Conservation (phyloP, 352 stramenopile species). For the Ophiocytium majus region DNA sequence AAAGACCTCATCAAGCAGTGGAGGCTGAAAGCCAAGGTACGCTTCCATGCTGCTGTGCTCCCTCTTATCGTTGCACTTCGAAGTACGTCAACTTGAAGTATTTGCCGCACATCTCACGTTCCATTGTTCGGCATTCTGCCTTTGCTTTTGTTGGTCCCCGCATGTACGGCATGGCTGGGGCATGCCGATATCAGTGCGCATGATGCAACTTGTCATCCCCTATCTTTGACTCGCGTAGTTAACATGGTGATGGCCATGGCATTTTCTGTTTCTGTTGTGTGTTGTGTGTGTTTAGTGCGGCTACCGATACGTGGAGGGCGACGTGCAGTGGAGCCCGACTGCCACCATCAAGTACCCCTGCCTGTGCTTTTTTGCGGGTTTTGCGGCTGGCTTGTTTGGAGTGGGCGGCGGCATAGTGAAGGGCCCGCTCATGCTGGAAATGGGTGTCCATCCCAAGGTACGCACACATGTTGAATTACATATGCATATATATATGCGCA, state of each 20-base stretch:
- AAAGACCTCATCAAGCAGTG: neutral
- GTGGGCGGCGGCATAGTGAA: conserved; percentile 93
- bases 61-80: too few species aligned
- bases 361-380: conserved; percentile 82
- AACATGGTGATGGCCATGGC: conserved; percentile 58
- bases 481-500: neutral
- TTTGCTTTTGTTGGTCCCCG: too few species aligned
- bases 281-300: conserved; percentile 39
- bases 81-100: too few species aligned
- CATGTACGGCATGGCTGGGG: conserved; percentile 27
- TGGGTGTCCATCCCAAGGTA: conserved; percentile 76
- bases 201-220: too few species aligned
- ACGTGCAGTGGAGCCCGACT: conserved; percentile 83
- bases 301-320: conserved; percentile 85
- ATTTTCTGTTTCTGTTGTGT: conserved; percentile 29
- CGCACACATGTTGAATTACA: neutral
- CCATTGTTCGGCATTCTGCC: too few species aligned
- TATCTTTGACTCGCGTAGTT: too few species aligned
- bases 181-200: conserved; percentile 64
- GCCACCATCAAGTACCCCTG: conserved; percentile 83
- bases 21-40: conserved; percentile 18
- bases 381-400: conserved; percentile 88
- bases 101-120: too few species aligned
- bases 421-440: conserved; percentile 91
- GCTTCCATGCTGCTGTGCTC: conserved; percentile 2